Conservation (phyloP, 1,284 basidiomycete species). For the Tylopilus sp. region DNA sequence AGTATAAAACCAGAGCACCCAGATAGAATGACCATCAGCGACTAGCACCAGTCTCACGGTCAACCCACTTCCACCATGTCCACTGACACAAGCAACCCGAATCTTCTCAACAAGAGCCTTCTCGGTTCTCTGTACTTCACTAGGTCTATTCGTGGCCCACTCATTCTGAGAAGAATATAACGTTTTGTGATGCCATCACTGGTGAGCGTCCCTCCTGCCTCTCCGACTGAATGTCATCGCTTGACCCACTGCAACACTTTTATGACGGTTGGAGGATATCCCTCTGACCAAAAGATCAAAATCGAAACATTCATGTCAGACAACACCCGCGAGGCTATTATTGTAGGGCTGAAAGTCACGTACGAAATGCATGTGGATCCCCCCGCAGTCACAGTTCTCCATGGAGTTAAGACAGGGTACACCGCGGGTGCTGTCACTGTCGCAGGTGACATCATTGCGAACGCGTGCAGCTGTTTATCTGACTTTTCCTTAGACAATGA, state of each 20-base stretch:
- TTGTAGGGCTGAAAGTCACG: neutral
- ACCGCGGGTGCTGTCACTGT: neutral
- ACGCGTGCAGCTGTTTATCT: too few species aligned
- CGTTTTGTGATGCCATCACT: neutral
- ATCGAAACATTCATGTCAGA: neutral
- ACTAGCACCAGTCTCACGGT: neutral
- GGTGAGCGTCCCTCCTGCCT: neutral
- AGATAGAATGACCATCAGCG: neutral
- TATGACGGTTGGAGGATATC: neutral
- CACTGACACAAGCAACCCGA: too few species aligned
- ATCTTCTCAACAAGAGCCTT: too few species aligned
- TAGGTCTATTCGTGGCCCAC: too few species aligned
- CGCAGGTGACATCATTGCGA: too few species aligned
- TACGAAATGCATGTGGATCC: neutral
- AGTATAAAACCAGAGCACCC: neutral
- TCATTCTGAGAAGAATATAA: fast-evolving
- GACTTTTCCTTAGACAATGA: neutral
- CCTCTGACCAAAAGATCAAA: neutral
- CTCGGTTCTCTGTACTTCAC: neutral
- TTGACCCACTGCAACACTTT: neutral
- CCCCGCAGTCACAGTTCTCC: neutral
- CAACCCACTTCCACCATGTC: neutral
- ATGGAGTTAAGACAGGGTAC: neutral
- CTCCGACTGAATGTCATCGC: fast-evolving
- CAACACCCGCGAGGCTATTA: neutral